Conservation (phyloP, 2,329 filamentous ascomycete species). For the Periconia digitata region DNA sequence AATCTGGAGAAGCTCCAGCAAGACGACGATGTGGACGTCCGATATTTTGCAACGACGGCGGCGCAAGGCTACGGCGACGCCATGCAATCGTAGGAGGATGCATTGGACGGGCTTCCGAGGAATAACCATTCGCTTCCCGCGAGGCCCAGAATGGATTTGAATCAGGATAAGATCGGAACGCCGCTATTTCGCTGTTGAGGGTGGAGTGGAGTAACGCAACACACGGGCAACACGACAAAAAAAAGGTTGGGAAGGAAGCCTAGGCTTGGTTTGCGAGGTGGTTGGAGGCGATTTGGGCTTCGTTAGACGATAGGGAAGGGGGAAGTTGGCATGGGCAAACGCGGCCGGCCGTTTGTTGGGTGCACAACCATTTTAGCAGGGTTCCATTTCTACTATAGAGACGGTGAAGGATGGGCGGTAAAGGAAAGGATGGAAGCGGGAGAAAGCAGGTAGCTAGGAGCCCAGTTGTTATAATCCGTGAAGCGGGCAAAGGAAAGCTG, state of each 20-base stretch:
- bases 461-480: too few relatives aligned
- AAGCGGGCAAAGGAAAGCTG: too few relatives aligned
- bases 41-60: conserved; percentile 94
- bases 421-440: too few relatives aligned
- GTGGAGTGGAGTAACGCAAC: background rate
- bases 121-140: too few relatives aligned
- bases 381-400: background rate
- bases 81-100: conserved; percentile 40
- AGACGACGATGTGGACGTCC: conserved; percentile 96
- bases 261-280: background rate
- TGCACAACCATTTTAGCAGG: background rate
- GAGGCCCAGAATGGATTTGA: background rate
- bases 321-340: background rate
- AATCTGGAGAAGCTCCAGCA: conserved; percentile 94
- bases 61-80: conserved; percentile 55
- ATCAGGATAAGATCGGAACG: background rate
- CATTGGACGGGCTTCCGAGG: background rate
- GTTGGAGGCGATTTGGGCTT: too few relatives aligned
- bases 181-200: background rate
- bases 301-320: too few relatives aligned
- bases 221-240: background rate
- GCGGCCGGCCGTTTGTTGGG: too few relatives aligned
- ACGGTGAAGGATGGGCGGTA: background rate
- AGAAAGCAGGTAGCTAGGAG: too few relatives aligned
- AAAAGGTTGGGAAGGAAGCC: background rate